A percentile compares a stretch with the other conserved stretches of the same genome.
phyloP scores from a whole-genome alignment of 352 stramenopile genomes.

The Phytopythium vexans region DNA sequence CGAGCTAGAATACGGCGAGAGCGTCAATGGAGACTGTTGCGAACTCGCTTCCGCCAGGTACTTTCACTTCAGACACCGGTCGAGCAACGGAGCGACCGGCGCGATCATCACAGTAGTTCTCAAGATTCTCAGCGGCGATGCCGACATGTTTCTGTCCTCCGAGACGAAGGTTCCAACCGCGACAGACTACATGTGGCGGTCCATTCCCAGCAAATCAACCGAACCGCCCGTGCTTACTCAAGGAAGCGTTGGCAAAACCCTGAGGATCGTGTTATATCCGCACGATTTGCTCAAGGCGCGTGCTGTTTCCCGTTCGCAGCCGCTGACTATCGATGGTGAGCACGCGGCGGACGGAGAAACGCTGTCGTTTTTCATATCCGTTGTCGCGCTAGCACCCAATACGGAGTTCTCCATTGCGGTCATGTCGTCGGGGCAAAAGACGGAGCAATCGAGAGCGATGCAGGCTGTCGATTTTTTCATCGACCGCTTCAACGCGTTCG shows the following conservation, averaged over 20 bases:
- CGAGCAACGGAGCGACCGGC: slow-evolving; percentile 12
- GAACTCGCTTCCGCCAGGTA: slow-evolving; percentile 22
- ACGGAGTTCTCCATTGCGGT: slow-evolving; percentile 47
- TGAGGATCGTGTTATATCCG: slow-evolving; percentile 59
- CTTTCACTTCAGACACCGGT: slow-evolving; percentile 58
- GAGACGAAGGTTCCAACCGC: slow-evolving; percentile 60
- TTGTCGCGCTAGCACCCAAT: slow-evolving; percentile 33
- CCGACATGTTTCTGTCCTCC: slow-evolving; percentile 65
- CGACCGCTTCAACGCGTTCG: slow-evolving; percentile 58
- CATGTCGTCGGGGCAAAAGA: slow-evolving; percentile 67
- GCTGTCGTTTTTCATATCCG: slow-evolving; percentile 53
- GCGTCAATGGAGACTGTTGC: slow-evolving; percentile 21
- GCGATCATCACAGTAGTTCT: slow-evolving; percentile 66
- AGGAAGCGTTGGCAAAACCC: slow-evolving; percentile 8
- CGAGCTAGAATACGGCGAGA: slow-evolving; percentile 51
- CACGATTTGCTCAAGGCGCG: slow-evolving; percentile 30
- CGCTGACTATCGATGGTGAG: background rate
- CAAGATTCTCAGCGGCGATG: slow-evolving; percentile 36
- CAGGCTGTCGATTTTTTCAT: slow-evolving; percentile 68
- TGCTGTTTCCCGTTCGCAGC: background rate
- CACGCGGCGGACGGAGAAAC: background rate
- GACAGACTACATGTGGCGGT: slow-evolving; percentile 73
- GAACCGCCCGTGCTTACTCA: background rate
- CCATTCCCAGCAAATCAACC: slow-evolving; percentile 13
- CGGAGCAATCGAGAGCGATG: slow-evolving; percentile 49